Evolutionary conservation across 1,284 basidiomycete species (phyloP), one percentile per base, ranked within the genome.

Genomic region (Acaromyces ingoldii): DNA sequence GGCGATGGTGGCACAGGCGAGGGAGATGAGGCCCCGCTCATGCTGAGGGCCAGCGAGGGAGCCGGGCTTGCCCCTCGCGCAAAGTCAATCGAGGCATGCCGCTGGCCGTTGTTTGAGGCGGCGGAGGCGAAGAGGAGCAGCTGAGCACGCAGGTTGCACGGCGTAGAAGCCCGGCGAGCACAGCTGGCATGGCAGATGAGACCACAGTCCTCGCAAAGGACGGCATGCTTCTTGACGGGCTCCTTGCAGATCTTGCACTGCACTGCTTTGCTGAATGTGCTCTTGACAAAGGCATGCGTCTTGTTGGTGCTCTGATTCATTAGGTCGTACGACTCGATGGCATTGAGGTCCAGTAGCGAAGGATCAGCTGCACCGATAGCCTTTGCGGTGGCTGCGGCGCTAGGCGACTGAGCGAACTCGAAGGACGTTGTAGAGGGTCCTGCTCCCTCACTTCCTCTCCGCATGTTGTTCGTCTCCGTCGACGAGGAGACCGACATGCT

Each of bases 211-310:
- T 87, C 85, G 73, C 91, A 96, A 13, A 95, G 80, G 2, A 91
- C 85, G 0, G 88, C 91, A 55, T 82, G 85, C 77, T 87, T 91
- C 81, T 89, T 91, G 65, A 90, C 86, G 53, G 81, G 82, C 49
- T 82, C 78, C 52, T 85, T 80, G 73, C 91, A 96, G 17, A 95
- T 85, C 42, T 87, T 82, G 78, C 91, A 96, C 10, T 82, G 78
- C 77, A 96, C 86, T 22, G 89, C 91, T 79, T 91, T 92, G 70
- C 86, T 85, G 76, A 95, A 95, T 2, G 86, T 87, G 2, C 89
- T 93, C 78, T 89, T 91, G 40, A 93, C 87, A 70, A 93, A 91
- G 5, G 82, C 82, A 67, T 95, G 91, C 58, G 46, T 9, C 55
- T 57, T 39, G 6, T 42, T 37, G 29, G 39, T 31, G 5, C n/a